Percentiles rank a stretch among this genome's conserved stretches.
phyloP scores from a whole-genome alignment of 2,329 filamentous ascomycete genomes.

The Fusarium sp. region DNA sequence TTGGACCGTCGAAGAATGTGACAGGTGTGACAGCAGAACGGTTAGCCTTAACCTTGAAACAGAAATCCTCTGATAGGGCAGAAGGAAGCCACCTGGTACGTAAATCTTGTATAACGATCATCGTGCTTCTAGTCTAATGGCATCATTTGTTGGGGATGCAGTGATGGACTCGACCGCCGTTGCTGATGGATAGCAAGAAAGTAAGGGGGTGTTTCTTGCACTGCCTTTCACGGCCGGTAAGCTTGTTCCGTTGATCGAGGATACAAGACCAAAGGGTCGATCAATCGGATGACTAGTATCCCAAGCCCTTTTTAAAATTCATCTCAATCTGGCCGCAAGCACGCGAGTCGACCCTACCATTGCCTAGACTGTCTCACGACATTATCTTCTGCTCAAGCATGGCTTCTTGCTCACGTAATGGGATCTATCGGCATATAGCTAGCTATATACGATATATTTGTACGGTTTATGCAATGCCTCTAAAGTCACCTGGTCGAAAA shows the following conservation, averaged over 20 bases:
- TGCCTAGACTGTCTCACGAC: neutral
- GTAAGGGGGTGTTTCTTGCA: neutral
- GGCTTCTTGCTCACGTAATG: neutral
- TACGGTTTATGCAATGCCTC: neutral
- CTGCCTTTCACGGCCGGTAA: neutral
- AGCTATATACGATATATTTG: neutral
- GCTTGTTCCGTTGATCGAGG: neutral
- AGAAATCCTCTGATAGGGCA: neutral
- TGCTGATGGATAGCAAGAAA: neutral
- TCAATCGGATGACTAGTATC: too few relatives aligned
- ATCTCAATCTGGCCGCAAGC: neutral
- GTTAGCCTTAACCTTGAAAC: neutral
- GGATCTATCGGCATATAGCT: neutral
- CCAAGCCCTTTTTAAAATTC: too few relatives aligned
- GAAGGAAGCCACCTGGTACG: neutral
- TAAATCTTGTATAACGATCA: neutral
- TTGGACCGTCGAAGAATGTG: neutral
- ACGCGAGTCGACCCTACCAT: neutral
- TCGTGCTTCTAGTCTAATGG: neutral
- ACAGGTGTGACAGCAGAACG: slow-evolving; percentile 1
- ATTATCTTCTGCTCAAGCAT: neutral
- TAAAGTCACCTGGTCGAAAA: neutral
- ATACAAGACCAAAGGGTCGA: too few relatives aligned
- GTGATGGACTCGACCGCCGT: neutral
- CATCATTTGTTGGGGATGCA: neutral